Conservation (phyloP, 1,139 yeast species). For the Lodderomyces oxycetoniae region DNA sequence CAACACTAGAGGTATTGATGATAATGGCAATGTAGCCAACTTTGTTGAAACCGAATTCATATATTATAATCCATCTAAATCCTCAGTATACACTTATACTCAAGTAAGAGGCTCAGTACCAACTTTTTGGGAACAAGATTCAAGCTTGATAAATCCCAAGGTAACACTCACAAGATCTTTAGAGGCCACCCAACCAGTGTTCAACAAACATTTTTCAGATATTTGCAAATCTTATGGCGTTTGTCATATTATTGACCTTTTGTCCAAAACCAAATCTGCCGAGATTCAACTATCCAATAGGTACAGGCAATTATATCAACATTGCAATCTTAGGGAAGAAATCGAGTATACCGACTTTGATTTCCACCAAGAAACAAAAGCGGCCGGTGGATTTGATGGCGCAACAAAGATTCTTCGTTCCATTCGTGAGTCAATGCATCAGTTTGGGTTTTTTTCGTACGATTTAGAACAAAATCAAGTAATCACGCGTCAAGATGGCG, state of each 20-base stretch:
- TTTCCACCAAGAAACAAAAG: conserved; percentile 86
- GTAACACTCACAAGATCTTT: conserved; percentile 81
- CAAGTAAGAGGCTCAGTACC: conserved; percentile 96
- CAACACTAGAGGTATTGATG: conserved; percentile 93
- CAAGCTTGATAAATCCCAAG: conserved; percentile 76
- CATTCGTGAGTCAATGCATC: conserved; percentile 60
- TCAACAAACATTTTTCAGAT: conserved; percentile 71
- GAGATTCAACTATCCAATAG: conserved; percentile 72
- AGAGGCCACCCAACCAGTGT: conserved; percentile 91
- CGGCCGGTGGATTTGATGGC: conserved; percentile 77
- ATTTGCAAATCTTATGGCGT: conserved; percentile 75
- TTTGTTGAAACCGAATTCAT: conserved; percentile 93
- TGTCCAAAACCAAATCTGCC: conserved; percentile 67
- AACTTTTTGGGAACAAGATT: conserved; percentile 96
- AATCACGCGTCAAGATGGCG: conserved; percentile 76
- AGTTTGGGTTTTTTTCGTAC: conserved; percentile 76
- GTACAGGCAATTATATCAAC: conserved; percentile 53
- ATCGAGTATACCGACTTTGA: conserved; percentile 77
- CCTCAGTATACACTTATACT: conserved; percentile 65
- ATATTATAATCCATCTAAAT: conserved; percentile 40
- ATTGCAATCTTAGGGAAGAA: conserved; percentile 42
- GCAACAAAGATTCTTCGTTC: conserved; percentile 68
- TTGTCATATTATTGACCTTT: conserved; percentile 77
- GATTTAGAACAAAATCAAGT: conserved; percentile 47
- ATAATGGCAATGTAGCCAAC: conserved; percentile 91